These are phyloP conservation scores for Tilletia walkeri DNA, from an alignment of 1,284 basidiomycete species.

Conservation along the genomic window DNA sequence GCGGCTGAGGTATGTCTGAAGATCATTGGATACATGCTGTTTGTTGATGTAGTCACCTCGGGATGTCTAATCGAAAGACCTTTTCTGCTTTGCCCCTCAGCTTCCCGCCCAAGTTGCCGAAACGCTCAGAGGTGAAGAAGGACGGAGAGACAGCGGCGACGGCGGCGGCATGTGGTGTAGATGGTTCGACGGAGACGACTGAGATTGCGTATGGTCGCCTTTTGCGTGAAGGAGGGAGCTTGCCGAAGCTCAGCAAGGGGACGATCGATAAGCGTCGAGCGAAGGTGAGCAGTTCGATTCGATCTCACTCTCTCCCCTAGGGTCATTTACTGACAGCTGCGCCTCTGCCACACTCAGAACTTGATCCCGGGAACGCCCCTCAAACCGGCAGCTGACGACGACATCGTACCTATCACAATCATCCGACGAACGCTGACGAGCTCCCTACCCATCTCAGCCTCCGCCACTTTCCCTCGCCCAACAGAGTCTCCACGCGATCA, in stretches of 20 bases:
- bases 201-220: conserved; percentile 17
- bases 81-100: background rate
- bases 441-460: background rate
- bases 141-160: background rate
- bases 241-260: conserved; percentile 43
- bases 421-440: conserved; percentile 19
- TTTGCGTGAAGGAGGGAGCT: conserved; percentile 25
- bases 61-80: too few species aligned
- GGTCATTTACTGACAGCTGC: too few species aligned
- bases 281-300: background rate
- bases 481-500: background rate
- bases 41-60: too few species aligned
- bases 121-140: background rate
- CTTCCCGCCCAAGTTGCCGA: conserved; percentile 19
- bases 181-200: too few species aligned
- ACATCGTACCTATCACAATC: conserved; percentile 39
- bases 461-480: background rate
- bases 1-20: conserved; percentile 30
- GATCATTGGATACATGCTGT: too few species aligned
- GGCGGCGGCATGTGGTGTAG: too few species aligned
- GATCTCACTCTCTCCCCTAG: too few species aligned
- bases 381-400: conserved; percentile 36
- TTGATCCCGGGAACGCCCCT: conserved; percentile 31
- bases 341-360: conserved; percentile 16
- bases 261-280: conserved; percentile 47